These are phyloP conservation scores for Aspergillus sojae DNA, from an alignment of 2,329 filamentous ascomycete genomes.

Conservation along the genomic window DNA sequence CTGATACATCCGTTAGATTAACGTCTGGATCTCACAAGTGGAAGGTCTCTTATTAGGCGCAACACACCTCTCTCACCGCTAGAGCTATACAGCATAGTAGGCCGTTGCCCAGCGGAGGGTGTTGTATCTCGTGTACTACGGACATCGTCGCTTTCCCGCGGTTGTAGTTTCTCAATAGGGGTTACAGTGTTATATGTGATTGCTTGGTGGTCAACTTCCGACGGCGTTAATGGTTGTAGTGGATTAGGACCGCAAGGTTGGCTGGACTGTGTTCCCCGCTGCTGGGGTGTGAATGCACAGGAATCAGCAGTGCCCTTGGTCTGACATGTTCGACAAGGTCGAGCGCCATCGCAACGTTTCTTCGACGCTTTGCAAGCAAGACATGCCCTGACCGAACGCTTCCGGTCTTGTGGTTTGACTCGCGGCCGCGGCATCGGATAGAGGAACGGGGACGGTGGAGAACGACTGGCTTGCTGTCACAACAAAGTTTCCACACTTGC, in stretches of 20 bases:
- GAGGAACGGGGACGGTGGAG: not conserved
- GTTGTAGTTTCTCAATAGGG: not conserved
- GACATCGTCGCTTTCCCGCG: not conserved
- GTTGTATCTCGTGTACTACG: slow-evolving; percentile 3
- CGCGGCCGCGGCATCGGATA: slow-evolving; percentile 55
- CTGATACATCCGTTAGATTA: not conserved
- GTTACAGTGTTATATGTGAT: not conserved
- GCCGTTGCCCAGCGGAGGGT: not conserved
- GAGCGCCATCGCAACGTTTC: slow-evolving; percentile 54
- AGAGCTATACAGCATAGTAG: slow-evolving; percentile 5
- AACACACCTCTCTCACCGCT: slow-evolving; percentile 1
- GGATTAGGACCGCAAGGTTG: not conserved
- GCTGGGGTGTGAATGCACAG: slow-evolving; percentile 40
- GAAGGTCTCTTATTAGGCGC: not conserved
- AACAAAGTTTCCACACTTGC: not conserved
- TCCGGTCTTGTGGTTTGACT: slow-evolving; percentile 53
- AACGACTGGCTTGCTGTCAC: not conserved
- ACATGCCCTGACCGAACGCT: slow-evolving; percentile 54
- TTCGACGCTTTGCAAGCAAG: slow-evolving; percentile 53
- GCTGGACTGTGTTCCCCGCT: not conserved
- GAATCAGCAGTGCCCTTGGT: slow-evolving; percentile 45
- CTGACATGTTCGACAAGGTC: slow-evolving; percentile 53
- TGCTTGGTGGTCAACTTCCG: not conserved
- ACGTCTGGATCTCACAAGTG: not conserved
- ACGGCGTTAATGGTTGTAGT: not conserved